These are phyloP conservation scores for Codiaeum variegatum DNA, from an alignment of 441 rosid genomes.

Conservation along the genomic window DNA sequence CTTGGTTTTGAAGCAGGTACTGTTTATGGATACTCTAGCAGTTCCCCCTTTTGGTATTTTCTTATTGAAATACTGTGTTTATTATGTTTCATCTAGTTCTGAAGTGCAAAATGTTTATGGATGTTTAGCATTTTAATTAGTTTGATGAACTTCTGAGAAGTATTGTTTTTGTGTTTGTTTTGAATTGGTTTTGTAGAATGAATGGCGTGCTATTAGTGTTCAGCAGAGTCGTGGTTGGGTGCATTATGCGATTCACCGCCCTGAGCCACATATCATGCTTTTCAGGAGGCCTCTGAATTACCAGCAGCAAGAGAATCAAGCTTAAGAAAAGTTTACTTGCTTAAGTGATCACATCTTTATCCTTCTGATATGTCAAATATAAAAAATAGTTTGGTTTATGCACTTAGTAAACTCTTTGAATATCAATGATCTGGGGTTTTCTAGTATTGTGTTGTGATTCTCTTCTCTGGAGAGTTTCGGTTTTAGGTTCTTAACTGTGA, in stretches of 20 bases:
- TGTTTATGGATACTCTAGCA: not conserved
- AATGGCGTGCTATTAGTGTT: conserved; percentile 92
- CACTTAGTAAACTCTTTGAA: conserved; percentile 16
- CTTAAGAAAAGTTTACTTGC: conserved; percentile 44
- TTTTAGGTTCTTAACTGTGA: conserved; percentile 7
- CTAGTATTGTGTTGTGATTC: conserved; percentile 20
- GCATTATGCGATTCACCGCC: conserved; percentile 94
- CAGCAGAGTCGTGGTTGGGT: conserved; percentile 99
- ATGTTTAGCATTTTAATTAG: not conserved
- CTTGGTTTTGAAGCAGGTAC: not conserved
- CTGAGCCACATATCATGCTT: conserved; percentile 99
- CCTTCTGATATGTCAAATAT: not conserved
- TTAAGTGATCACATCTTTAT: conserved; percentile 33
- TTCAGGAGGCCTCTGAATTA: conserved; percentile 90
- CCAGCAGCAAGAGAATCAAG: conserved; percentile 84
- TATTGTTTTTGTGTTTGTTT: conserved; percentile 4
- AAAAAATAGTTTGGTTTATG: conserved; percentile 23
- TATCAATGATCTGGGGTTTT: conserved; percentile 8
- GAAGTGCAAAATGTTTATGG: not conserved
- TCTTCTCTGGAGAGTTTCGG: conserved; percentile 31
- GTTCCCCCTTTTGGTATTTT: not conserved
- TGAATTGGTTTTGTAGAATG: conserved; percentile 41
- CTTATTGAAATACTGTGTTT: not conserved
- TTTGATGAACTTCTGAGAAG: not conserved
- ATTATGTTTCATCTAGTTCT: not conserved